phyloP scores from a whole-genome alignment of 106 monocot species.

The Dendrobium huoshanense region DNA sequence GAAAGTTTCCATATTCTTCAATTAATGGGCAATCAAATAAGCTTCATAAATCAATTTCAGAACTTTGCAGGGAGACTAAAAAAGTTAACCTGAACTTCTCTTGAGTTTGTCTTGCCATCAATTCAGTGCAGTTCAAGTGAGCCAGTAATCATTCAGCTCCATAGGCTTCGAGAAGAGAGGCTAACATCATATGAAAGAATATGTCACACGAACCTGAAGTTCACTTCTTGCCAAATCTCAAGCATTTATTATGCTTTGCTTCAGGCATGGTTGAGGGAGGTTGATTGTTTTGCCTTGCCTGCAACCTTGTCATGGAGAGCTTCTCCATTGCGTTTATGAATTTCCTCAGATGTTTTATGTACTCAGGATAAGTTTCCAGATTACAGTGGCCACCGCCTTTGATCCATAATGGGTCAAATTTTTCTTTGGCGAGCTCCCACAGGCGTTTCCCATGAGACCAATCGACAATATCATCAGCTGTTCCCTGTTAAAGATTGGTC shows the following conservation, averaged over 20 bases:
- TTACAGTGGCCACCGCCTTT: conserved; percentile 96
- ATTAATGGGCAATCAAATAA: neutral
- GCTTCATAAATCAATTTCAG: neutral
- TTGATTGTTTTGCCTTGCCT: conserved; percentile 26
- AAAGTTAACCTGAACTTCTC: neutral
- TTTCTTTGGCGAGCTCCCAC: conserved; percentile 87
- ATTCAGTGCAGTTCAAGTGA: neutral
- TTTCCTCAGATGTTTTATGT: conserved; percentile 77
- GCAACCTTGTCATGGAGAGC: conserved; percentile 24
- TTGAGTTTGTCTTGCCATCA: neutral
- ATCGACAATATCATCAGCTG: conserved; percentile 80
- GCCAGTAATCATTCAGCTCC: neutral
- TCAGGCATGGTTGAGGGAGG: conserved; percentile 32
- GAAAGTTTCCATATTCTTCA: neutral
- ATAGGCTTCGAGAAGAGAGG: neutral
- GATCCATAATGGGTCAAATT: conserved; percentile 88
- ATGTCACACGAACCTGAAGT: neutral
- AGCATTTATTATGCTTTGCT: conserved; percentile 78
- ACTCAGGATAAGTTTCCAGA: conserved; percentile 85
- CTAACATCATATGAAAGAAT: neutral
- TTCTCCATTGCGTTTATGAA: conserved; percentile 82
- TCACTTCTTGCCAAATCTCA: conserved; percentile 75
- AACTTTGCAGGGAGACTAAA: neutral
- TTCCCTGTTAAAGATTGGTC: conserved; percentile 45
- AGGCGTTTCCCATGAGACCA: conserved; percentile 86